phyloP scores from a whole-genome alignment of 176 grass and related monocot species.

The Rhynchospora pubera region DNA sequence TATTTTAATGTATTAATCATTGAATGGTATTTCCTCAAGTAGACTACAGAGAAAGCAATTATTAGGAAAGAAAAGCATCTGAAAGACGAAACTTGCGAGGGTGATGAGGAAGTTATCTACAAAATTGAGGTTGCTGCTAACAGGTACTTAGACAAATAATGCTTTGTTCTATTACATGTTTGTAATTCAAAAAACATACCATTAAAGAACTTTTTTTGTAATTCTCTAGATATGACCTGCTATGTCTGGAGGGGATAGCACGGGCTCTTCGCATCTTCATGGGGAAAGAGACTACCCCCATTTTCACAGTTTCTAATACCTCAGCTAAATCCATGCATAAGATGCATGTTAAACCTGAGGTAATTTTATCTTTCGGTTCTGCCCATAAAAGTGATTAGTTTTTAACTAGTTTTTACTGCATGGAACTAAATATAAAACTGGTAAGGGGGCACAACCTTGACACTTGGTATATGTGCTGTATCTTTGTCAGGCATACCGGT shows the following conservation, averaged over 20 bases:
- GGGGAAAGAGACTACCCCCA: slow-evolving; percentile 44
- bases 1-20: neutral
- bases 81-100: slow-evolving; percentile 36
- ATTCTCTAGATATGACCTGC: slow-evolving; percentile 74
- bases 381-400: neutral
- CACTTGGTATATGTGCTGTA: neutral
- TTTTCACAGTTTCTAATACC: slow-evolving; percentile 44
- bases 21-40: neutral
- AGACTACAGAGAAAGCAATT: slow-evolving; percentile 94
- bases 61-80: slow-evolving; percentile 90
- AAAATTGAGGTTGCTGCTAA: slow-evolving; percentile 91
- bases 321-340: slow-evolving; percentile 43
- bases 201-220: neutral
- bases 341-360: slow-evolving; percentile 76
- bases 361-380: slow-evolving; percentile 21
- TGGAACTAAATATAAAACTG: neutral
- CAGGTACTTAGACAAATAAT: slow-evolving; percentile 33
- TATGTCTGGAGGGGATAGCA: slow-evolving; percentile 90
- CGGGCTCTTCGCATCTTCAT: slow-evolving; percentile 77
- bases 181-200: neutral
- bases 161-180: neutral
- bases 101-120: slow-evolving; percentile 85
- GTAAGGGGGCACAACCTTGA: neutral
- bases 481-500: neutral
- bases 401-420: neutral